Percentiles rank a stretch among this genome's conserved stretches.
phyloP scores from a whole-genome alignment of 495 filamentous ascomycete genomes.

The Aspergillus carlsbadensis region DNA sequence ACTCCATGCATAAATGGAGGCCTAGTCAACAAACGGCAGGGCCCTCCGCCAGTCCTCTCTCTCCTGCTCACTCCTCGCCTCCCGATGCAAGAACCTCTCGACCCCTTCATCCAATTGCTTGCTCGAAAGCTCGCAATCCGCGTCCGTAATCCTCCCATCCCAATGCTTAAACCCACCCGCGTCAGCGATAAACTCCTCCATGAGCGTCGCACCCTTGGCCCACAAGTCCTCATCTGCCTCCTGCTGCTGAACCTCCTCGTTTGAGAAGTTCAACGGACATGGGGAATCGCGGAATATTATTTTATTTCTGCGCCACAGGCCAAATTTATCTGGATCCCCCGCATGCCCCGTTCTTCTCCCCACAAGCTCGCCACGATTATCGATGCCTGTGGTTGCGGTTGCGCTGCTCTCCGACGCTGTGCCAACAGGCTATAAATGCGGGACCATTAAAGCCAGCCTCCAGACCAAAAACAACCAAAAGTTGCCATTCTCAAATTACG shows the following conservation, averaged over 20 bases:
- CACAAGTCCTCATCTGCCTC: slow-evolving; percentile 24
- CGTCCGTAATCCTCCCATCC: slow-evolving; percentile 25
- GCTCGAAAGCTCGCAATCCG: slow-evolving; percentile 21
- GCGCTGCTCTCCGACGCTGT: too few relatives aligned
- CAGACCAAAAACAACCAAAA: too few relatives aligned
- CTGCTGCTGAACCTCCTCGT: slow-evolving; percentile 18
- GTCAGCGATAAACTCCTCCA: slow-evolving; percentile 23
- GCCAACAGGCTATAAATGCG: too few relatives aligned
- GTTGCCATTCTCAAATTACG: too few relatives aligned
- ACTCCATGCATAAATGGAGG: too few relatives aligned
- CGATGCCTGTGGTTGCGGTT: too few relatives aligned
- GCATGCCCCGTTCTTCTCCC: too few relatives aligned
- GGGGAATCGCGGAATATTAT: slow-evolving; percentile 18
- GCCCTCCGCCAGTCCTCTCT: slow-evolving; percentile 21
- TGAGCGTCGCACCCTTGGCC: slow-evolving; percentile 26
- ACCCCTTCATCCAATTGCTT: slow-evolving; percentile 25
- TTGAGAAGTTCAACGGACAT: slow-evolving; percentile 21
- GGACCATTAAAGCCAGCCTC: too few relatives aligned
- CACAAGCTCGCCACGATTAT: too few relatives aligned
- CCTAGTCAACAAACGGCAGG: slow-evolving; percentile 24
- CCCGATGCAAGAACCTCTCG: slow-evolving; percentile 23
- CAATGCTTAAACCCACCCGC: slow-evolving; percentile 29
- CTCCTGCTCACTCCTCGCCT: slow-evolving; percentile 26
- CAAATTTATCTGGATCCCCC: too few relatives aligned
- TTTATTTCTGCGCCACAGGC: too few relatives aligned